These are phyloP conservation scores for Dothideomycetes sp. DNA, from an alignment of 2,329 filamentous ascomycete species.

Conservation along the genomic window DNA sequence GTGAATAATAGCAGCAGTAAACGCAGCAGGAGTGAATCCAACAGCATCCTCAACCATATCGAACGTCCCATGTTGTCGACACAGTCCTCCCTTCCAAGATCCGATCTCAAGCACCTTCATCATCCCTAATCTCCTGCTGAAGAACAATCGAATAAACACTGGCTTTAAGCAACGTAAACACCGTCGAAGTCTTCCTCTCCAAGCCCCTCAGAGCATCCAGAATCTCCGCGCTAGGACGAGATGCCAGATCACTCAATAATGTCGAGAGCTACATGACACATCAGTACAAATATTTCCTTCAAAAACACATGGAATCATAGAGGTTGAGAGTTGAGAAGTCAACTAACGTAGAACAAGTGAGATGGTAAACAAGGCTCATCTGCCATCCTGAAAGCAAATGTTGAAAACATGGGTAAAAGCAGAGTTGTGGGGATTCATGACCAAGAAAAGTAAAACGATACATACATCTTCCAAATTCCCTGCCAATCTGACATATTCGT, in stretches of 20 bases:
- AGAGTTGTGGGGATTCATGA: slow-evolving; percentile 47
- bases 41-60: no score
- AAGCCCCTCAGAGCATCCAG: slow-evolving; percentile 78
- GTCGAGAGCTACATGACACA: slow-evolving; percentile 36
- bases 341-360: no score
- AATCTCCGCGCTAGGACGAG: slow-evolving; percentile 58
- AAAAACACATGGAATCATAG: no score
- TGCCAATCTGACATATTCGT: slow-evolving; percentile 81
- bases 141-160: slow-evolving; percentile 98
- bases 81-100: no score
- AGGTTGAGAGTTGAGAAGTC: no score
- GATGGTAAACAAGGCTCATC: no score
- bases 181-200: slow-evolving; percentile 87
- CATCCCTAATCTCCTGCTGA: slow-evolving; percentile 88
- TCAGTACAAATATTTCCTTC: no score
- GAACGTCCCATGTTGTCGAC: no score
- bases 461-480: slow-evolving; percentile 84
- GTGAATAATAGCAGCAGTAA: no score
- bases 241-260: slow-evolving; percentile 59
- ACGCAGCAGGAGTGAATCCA: no score
- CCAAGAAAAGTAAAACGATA: slow-evolving; percentile 20
- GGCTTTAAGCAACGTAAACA: slow-evolving; percentile 92
- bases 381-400: no score
- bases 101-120: slow-evolving; percentile 31
- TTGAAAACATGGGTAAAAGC: slow-evolving; percentile 28